phyloP scores from a whole-genome alignment of 2,329 filamentous ascomycete species.

The Fusarium verrucosum region DNA sequence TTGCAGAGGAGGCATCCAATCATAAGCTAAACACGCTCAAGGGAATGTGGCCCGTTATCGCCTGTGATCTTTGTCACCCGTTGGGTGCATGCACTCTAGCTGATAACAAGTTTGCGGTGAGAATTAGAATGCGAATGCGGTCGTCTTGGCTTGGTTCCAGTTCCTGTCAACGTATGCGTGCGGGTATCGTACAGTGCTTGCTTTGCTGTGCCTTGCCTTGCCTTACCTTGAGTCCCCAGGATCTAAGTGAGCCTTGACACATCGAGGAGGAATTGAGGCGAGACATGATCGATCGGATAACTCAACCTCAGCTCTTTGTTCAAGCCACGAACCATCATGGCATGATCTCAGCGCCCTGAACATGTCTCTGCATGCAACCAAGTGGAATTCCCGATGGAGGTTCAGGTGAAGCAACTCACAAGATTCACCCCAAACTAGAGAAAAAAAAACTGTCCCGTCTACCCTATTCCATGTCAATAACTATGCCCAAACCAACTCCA shows the following conservation, averaged over 20 bases:
- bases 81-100: slow-evolving; percentile 30
- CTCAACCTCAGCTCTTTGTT: not conserved
- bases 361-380: slow-evolving; percentile 6
- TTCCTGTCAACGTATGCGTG: slow-evolving; percentile 19
- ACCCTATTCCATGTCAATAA: slow-evolving; percentile 33
- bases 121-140: slow-evolving; percentile 7
- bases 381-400: slow-evolving; percentile 2
- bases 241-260: slow-evolving; percentile 4
- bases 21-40: slow-evolving; percentile 2
- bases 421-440: no score
- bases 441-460: slow-evolving; percentile 13
- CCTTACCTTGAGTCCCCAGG: slow-evolving; percentile 1
- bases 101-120: slow-evolving; percentile 25
- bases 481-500: slow-evolving; percentile 12
- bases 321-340: slow-evolving; percentile 19
- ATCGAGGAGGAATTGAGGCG: slow-evolving; percentile 3
- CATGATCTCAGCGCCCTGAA: slow-evolving; percentile 8
- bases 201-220: slow-evolving; percentile 5
- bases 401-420: slow-evolving; percentile 4
- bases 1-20: slow-evolving; percentile 41
- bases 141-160: not conserved
- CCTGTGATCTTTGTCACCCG: slow-evolving; percentile 36
- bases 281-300: not conserved
- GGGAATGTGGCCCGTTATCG: slow-evolving; percentile 36
- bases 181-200: slow-evolving; percentile 26